A percentile compares a stretch with the other conserved stretches of the same genome.
Conservation (phyloP, 2,329 filamentous ascomycete genomes). For the Didymella lethalis region DNA sequence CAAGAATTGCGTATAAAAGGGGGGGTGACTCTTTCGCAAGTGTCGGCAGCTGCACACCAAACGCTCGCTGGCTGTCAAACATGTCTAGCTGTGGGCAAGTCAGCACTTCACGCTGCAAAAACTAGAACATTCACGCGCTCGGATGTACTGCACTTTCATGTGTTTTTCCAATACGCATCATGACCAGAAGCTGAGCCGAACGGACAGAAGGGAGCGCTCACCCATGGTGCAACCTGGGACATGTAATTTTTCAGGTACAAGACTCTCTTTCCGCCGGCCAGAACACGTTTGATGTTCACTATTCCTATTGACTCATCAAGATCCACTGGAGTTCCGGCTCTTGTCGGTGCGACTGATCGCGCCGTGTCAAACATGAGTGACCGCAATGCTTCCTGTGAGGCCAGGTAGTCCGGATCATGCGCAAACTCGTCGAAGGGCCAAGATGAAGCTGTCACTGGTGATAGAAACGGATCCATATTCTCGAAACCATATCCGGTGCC, state of each 20-base stretch:
- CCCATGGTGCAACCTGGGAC: slow-evolving; percentile 41
- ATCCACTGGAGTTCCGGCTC: background rate
- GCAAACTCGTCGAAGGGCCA: slow-evolving; percentile 42
- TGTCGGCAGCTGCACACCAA: slow-evolving; percentile 58
- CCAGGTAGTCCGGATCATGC: slow-evolving; percentile 39
- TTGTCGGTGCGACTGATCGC: background rate
- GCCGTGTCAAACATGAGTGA: background rate
- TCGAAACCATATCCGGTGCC: slow-evolving; percentile 15
- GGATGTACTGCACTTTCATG: background rate
- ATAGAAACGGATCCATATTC: slow-evolving; percentile 35
- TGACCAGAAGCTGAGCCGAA: background rate
- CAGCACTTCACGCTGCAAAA: background rate
- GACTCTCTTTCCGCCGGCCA: slow-evolving; percentile 30
- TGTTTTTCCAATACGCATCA: background rate
- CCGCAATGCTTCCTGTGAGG: slow-evolving; percentile 33
- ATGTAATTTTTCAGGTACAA: slow-evolving; percentile 45
- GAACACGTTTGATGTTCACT: background rate
- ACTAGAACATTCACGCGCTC: background rate
- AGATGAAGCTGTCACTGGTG: slow-evolving; percentile 31
- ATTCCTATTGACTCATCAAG: background rate
- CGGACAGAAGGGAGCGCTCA: slow-evolving; percentile 12
- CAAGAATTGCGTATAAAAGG: slow-evolving; percentile 60
- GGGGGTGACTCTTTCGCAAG: slow-evolving; percentile 57
- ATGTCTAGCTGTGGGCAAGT: slow-evolving; percentile 56
- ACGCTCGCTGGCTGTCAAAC: slow-evolving; percentile 60